These are phyloP conservation scores for Hypoxylon sp. DNA, from an alignment of 2,329 filamentous ascomycete species.

Conservation along the genomic window DNA sequence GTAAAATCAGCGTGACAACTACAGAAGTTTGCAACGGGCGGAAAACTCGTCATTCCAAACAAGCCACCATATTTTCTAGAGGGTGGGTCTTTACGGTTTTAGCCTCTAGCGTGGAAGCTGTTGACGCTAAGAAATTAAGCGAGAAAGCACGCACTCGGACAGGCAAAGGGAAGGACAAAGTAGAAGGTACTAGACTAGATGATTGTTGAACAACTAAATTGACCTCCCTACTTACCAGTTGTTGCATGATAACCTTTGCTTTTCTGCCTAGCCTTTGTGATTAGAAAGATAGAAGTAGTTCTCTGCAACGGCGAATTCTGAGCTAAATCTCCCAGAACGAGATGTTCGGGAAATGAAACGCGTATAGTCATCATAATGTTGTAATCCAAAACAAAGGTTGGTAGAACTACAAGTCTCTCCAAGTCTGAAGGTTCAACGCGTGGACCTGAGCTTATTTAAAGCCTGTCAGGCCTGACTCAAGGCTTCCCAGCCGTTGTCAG, in stretches of 20 bases:
- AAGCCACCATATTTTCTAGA: conserved; percentile 44
- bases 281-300: conserved; percentile 9
- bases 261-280: conserved; percentile 25
- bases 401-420: conserved; percentile 30
- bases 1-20: neutral
- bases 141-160: conserved; percentile 40
- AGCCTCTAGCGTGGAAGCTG: conserved; percentile 37
- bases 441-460: conserved; percentile 43
- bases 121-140: conserved; percentile 39
- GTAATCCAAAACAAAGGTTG: conserved; percentile 32
- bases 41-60: conserved; percentile 47
- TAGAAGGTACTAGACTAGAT: conserved; percentile 21
- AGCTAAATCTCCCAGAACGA: conserved; percentile 1
- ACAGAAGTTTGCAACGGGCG: conserved; percentile 30
- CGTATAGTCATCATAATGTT: conserved; percentile 39
- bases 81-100: conserved; percentile 38
- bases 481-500: conserved; percentile 29
- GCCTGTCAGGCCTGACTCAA: conserved; percentile 39
- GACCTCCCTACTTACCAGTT: conserved; percentile 24
- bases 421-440: conserved; percentile 35
- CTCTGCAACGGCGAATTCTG: conserved; percentile 17
- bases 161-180: conserved; percentile 25
- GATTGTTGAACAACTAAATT: conserved; percentile 19
- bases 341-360: neutral
- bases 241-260: conserved; percentile 11